These are phyloP conservation scores for Lactarius hatsudake DNA, from an alignment of 768 basidiomycete species.

Conservation along the genomic window DNA sequence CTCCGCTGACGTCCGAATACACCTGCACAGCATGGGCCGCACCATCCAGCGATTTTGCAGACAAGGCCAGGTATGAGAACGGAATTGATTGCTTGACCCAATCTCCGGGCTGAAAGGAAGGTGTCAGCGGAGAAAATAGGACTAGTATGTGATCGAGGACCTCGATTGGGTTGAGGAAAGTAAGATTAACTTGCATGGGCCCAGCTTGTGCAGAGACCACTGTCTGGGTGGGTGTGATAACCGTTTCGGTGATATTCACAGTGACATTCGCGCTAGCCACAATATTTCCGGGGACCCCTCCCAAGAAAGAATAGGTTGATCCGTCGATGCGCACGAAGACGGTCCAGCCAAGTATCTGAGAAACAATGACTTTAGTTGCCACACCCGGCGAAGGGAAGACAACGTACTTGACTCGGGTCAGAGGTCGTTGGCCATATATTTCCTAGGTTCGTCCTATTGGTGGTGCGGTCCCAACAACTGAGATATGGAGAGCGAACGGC, in stretches of 20 bases:
- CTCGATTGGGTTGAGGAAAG: slow-evolving; percentile 41
- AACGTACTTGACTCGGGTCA: too few relatives aligned
- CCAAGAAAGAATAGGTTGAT: slow-evolving; percentile 26
- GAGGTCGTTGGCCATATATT: slow-evolving; percentile 28
- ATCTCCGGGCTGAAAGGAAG: slow-evolving; percentile 34
- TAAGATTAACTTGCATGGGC: slow-evolving; percentile 38
- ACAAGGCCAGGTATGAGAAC: slow-evolving; percentile 39
- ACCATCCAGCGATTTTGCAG: slow-evolving; percentile 35
- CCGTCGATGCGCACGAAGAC: slow-evolving; percentile 19
- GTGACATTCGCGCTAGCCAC: too few relatives aligned
- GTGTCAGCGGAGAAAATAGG: neutral
- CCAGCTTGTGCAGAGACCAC: slow-evolving; percentile 36
- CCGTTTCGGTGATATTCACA: slow-evolving; percentile 27
- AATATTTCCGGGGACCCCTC: too few relatives aligned
- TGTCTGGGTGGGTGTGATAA: slow-evolving; percentile 39
- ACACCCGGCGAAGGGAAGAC: neutral
- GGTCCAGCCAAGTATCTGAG: slow-evolving; percentile 23
- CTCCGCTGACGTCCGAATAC: slow-evolving; percentile 42
- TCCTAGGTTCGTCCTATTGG: slow-evolving; percentile 5
- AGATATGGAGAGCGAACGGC: slow-evolving; percentile 33
- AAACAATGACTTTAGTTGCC: neutral
- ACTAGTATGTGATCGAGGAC: slow-evolving; percentile 20
- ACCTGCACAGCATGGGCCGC: slow-evolving; percentile 36
- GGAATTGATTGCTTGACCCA: slow-evolving; percentile 40
- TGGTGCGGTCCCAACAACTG: slow-evolving; percentile 26